Base-by-base conservation (phyloP, 23 red algal genomes). In the Cyanidiococcus yangmingshanensis region DNA sequence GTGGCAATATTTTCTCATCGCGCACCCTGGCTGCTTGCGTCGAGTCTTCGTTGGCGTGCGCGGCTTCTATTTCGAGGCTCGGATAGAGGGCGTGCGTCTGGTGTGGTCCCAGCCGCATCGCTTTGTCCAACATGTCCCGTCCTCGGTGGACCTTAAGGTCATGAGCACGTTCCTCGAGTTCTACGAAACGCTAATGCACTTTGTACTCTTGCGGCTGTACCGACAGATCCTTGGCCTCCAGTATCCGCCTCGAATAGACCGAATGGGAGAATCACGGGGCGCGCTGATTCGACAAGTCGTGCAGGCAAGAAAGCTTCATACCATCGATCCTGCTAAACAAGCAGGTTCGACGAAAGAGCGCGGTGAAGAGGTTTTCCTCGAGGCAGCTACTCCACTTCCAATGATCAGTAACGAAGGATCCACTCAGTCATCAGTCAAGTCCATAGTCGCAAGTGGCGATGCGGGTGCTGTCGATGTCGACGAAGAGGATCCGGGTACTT, bases 121-220 rank as follows among this genome's bases (percentile, higher is more conserved):
- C 31, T 92, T 92, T 75, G 67, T 50, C 21, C 94, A 98, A 36
- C 24, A 79, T 1, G 38, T 98, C 25, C 94, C 94, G 1, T 40
- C 40, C 37, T 88, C 90, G 38, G 94, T 98, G 1, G 94, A 98
- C 77, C 89, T 89, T 40, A 77, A 82, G 0, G 84, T 98, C 15
- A 88, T 98, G 83, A 75, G 76, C 40, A 98, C 86, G 0, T 98
- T 98, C 79, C 79, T 98, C 33, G 94, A 98, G 76, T 80, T 98
- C 25, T 91, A 98, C 50, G 84, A 88, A 27, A 86, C 84, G 39
- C 74, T 98, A 29, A 37, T 98, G 75, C 82, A 71, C 63, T 88
- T 91, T 80, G 94, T 98, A 41, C 90, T 91, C 68, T 89, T 89
- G 37, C 79, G 84, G 27, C 77, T 98, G 0, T 98, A 85, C 50